Conservation (phyloP, 2,329 filamentous ascomycete genomes). For the Penicillium sp. region DNA sequence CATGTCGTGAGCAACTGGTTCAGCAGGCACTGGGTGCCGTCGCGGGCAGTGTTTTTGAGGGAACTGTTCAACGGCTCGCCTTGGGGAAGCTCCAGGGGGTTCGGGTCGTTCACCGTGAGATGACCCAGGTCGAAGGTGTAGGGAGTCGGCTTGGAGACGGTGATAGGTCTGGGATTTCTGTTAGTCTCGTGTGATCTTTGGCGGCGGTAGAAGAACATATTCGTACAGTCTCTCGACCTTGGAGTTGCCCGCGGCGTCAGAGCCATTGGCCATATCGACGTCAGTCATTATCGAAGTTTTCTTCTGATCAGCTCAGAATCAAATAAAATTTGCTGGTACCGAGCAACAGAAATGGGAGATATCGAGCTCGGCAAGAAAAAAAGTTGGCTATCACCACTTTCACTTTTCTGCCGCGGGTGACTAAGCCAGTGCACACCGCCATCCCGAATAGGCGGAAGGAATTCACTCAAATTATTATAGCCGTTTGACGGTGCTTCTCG, state of each 20-base stretch:
- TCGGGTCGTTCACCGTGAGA: conserved; percentile 80
- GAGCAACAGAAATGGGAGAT: neutral
- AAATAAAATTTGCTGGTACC: neutral
- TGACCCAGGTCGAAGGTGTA: conserved; percentile 91
- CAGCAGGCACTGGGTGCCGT: conserved; percentile 85
- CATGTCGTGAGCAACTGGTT: conserved; percentile 92
- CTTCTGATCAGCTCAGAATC: neutral
- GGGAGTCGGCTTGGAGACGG: conserved; percentile 75
- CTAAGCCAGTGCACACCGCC: conserved; percentile 22
- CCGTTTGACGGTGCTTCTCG: conserved; percentile 7
- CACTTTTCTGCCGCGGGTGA: conserved; percentile 14
- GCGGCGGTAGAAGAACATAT: neutral
- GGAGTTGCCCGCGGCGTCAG: conserved; percentile 14
- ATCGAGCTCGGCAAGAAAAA: conserved; percentile 25
- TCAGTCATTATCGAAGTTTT: conserved; percentile 25
- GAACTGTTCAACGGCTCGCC: conserved; percentile 56
- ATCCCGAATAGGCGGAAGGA: conserved; percentile 22
- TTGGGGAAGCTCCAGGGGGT: conserved; percentile 63
- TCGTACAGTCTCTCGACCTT: conserved; percentile 43
- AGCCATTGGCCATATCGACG: conserved; percentile 24
- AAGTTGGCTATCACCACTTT: conserved; percentile 31
- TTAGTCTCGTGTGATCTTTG: conserved; percentile 18
- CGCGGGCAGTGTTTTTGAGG: conserved; percentile 71
- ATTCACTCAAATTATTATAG: conserved; percentile 27
- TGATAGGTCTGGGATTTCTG: conserved; percentile 47